Percentiles rank a stretch among this genome's conserved stretches.
Conservation (phyloP, 257 asterid genomes). For the Gentiana macrophylla region DNA sequence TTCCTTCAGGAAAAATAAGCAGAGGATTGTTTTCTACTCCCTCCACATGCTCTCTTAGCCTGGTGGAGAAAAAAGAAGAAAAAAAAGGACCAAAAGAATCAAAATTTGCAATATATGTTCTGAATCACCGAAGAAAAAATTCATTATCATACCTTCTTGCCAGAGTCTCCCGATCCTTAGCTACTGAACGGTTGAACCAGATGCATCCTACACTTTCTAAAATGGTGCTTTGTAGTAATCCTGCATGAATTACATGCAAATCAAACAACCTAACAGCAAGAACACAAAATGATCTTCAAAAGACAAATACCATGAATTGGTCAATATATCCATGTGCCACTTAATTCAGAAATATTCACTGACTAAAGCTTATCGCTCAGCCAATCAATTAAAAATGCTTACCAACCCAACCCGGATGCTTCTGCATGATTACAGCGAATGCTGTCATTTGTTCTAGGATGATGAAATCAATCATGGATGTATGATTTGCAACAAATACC, state of each 20-base stretch:
- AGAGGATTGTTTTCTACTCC: constrained; percentile 95
- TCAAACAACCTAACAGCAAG: too few species aligned
- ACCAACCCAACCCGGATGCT: constrained; percentile 99
- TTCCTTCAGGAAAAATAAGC: constrained; percentile 98
- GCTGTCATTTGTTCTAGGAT: constrained; percentile 98
- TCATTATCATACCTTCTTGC: constrained; percentile 55
- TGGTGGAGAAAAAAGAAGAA: constrained; percentile 10
- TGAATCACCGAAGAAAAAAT: background rate
- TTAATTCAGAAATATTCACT: too few species aligned
- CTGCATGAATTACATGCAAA: constrained; percentile 20
- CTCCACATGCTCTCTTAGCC: constrained; percentile 87
- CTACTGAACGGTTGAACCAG: constrained; percentile 97
- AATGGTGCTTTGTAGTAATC: constrained; percentile 87
- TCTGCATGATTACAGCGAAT: constrained; percentile 99
- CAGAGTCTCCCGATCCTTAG: constrained; percentile 94
- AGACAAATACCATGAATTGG: too few species aligned
- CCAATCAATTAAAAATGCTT: constrained; percentile 17
- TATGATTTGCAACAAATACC: constrained; percentile 98
- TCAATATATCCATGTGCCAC: too few species aligned
- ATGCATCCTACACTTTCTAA: constrained; percentile 95
- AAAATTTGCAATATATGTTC: constrained; percentile 6
- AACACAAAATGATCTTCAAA: too few species aligned
- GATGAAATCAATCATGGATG: constrained; percentile 97
- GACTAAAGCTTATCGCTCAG: background rate
- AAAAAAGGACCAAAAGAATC: constrained; percentile 5